Conservation (phyloP, 768 basidiomycete genomes). For the Trametes punicea region DNA sequence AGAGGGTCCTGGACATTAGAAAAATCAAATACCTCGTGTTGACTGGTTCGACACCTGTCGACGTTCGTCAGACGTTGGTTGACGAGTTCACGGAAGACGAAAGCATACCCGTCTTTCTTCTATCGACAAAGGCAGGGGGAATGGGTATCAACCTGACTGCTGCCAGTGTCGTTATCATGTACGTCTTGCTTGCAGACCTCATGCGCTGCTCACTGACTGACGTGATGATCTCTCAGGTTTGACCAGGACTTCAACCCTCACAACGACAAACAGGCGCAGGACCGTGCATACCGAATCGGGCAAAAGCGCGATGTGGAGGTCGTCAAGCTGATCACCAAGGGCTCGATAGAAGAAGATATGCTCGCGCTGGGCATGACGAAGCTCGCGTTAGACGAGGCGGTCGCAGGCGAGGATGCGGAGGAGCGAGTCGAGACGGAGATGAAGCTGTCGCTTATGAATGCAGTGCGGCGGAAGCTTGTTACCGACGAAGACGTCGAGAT, state of each 20-base stretch:
- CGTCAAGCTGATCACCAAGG: conserved; percentile 86
- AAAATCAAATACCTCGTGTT: conserved; percentile 75
- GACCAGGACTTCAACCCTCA: conserved; percentile 98
- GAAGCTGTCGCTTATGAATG: conserved; percentile 83
- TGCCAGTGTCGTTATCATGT: conserved; percentile 94
- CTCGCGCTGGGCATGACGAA: conserved; percentile 85
- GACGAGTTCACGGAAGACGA: conserved; percentile 92
- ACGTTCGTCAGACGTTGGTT: conserved; percentile 87
- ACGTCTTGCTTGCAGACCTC: too few species aligned
- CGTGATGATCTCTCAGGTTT: conserved; percentile 50
- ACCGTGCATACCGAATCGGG: conserved; percentile 95
- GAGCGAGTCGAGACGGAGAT: conserved; percentile 67
- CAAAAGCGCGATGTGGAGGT: conserved; percentile 94
- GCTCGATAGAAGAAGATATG: conserved; percentile 98
- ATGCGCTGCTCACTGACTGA: not conserved
- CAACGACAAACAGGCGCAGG: conserved; percentile 97
- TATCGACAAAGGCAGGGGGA: conserved; percentile 90
- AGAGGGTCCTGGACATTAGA: conserved; percentile 71
- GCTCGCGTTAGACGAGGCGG: conserved; percentile 88
- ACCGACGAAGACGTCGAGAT: conserved; percentile 23
- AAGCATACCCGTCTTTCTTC: conserved; percentile 81
- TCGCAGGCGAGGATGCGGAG: conserved; percentile 73
- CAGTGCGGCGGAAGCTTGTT: conserved; percentile 76
- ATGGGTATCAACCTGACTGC: conserved; percentile 98
- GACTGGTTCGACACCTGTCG: conserved; percentile 92